Percentiles rank a stretch among this genome's conserved stretches.
phyloP scores from a whole-genome alignment of 306 rosid species.

The Elaeagnus macrophylla region DNA sequence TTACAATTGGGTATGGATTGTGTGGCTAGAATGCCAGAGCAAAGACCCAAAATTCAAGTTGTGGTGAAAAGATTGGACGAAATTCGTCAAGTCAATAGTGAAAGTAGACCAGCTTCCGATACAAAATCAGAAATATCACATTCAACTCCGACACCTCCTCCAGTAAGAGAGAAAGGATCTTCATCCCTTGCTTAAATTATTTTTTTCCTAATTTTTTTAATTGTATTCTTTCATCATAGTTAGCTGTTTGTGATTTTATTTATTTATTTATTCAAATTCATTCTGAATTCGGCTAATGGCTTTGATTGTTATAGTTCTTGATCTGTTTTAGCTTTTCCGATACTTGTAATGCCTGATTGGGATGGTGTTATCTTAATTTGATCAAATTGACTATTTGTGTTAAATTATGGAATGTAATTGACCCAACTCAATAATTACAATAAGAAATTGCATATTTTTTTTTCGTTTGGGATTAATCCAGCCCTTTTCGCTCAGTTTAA shows the following conservation, averaged over 20 bases:
- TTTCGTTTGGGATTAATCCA: too few relatives aligned
- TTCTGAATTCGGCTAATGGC: conserved; percentile 10
- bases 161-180: conserved; percentile 26
- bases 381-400: too few relatives aligned
- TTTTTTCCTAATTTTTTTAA: background rate
- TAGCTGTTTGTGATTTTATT: background rate
- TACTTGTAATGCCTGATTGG: too few relatives aligned
- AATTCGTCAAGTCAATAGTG: conserved; percentile 37
- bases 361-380: too few relatives aligned
- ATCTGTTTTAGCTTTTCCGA: conserved; percentile 3
- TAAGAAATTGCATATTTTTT: too few relatives aligned
- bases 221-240: too few relatives aligned
- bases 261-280: conserved; percentile 16
- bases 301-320: conserved; percentile 1
- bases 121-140: conserved; percentile 40
- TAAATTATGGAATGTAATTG: too few relatives aligned
- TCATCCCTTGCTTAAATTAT: conserved; percentile 39
- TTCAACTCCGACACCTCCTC: conserved; percentile 34
- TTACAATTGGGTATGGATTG: conserved; percentile 83
- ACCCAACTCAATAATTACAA: too few relatives aligned
- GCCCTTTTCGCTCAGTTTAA: too few relatives aligned
- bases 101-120: conserved; percentile 41
- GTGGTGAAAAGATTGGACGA: conserved; percentile 57
- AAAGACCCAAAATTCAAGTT: conserved; percentile 57
- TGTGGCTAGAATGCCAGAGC: conserved; percentile 62